Base-by-base conservation (phyloP, 139 green algal genomes). In the Yamagishiella unicocca region DNA sequence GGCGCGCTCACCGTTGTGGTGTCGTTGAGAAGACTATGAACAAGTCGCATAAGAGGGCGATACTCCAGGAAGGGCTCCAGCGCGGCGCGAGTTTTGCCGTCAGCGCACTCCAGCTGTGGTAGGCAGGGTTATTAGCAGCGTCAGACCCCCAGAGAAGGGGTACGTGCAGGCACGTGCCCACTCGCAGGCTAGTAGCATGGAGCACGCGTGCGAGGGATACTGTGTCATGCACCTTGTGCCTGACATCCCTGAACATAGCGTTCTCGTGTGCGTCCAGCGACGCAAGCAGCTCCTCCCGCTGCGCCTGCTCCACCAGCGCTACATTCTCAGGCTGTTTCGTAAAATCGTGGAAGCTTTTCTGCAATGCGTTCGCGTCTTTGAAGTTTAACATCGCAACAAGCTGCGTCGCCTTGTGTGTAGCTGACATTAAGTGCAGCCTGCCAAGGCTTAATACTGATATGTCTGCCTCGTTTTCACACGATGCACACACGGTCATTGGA, bases 271-370 rank as follows among this genome's bases (percentile, higher is more conserved):
- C 46, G 4, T 80, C 46, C 2, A 87, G 82, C 45, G 37, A 12
- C 61, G 35, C 35, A 0, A 24, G 33, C 4, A 87, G 33, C 46
- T 87, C 82, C 33, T 87, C 82, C 9, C 6, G 25, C 35, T 87
- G 82, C 1, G 82, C 82, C 12, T 10, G 25, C 25, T 81, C 67
- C 27, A 72, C 66, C 33, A 87, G 66, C 24, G 25, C 33, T 14
- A 31, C 58, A 27, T 62, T 45, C 0, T 10, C 67, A 0, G 82
- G 45, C 45, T 58, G 67, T 12, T 45, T 33, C 2, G 67, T 17
- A 17, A 72, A 87, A 9, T 80, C 82, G 2, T 31, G 14, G 35
- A 87, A 87, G 35, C 67, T 81, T 61, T 25, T 21, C 50, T 58
- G 31, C 1, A 86, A 64, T 29, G n/a, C 42, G 0, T 43, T 24